Evolutionary conservation across 1,139 yeast species (phyloP), one percentile per base, ranked within the genome.

Genomic region (Sugiyamaella pinicola): DNA sequence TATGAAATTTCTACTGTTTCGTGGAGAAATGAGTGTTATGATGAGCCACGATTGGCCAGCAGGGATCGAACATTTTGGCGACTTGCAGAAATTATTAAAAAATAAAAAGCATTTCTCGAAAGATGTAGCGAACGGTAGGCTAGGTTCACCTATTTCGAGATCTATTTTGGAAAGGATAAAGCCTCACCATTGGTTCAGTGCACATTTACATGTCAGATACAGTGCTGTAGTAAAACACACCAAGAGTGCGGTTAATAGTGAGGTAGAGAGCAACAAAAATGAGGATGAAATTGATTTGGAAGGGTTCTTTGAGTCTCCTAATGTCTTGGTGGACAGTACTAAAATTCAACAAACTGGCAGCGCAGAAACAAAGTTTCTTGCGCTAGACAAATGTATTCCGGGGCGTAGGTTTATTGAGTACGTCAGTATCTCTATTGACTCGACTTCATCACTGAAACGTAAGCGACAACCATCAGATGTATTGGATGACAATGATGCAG

Each of bases 41-140:
- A 57, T 91, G 53, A 80, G 87, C 44, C 99, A 93, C 68, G 99
- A 93, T 70, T 93, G 99, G 99, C 99, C 99, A 0, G 82, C 78
- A 46, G 88, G 88, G 2, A 83, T 90, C 15, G 87, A 79, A 45
- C 72, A 81, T 15, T 71, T 79, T 65, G 99, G 98, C 0, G 69
- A 87, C 63, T 42, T 75, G 9, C 55, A 65, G 0, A 58, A 62
- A 34, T 70, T 93, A 15, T 61, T 93, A 26, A 67, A 66, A 24
- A 58, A 63, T 21, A 93, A 95, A 67, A 89, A 86, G 0, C 87
- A 78, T 64, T 87, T 93, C 65, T 74, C 72, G 56, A 64, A 65
- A 1, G 98, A 93, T 67, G 78, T 90, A 1, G 70, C 74, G 1
- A 72, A 70, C 2, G 82, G 83, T 0, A 71, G 72, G 22, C 71